Evolutionary conservation across 768 basidiomycete genomes (phyloP).

Genomic region (Psilocybe cyanescens): DNA sequence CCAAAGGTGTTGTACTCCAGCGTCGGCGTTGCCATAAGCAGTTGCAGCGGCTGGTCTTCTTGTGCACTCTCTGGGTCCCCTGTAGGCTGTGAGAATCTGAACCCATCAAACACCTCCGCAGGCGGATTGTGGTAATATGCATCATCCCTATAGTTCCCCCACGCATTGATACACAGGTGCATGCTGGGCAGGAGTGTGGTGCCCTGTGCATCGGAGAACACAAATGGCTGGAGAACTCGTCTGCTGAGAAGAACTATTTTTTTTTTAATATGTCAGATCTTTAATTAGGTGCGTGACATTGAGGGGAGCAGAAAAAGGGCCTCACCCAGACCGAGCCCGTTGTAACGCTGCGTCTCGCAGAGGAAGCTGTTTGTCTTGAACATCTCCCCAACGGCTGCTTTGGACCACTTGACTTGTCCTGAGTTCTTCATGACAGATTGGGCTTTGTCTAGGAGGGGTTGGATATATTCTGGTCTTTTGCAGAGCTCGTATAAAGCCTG

Average conservation of each 20-base stretch:
- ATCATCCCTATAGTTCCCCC: not conserved
- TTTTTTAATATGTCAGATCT: not conserved
- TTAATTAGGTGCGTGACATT: not conserved
- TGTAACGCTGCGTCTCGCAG: no score
- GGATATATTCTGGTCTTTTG: slow-evolving; percentile 31
- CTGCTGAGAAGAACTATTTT: slow-evolving; percentile 30
- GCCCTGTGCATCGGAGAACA: slow-evolving; percentile 37
- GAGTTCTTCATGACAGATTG: no score
- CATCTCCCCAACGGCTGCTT: no score
- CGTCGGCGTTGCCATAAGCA: slow-evolving; percentile 15
- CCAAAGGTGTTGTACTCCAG: slow-evolving; percentile 29
- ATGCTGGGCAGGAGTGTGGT: slow-evolving; percentile 30
- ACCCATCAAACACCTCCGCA: slow-evolving; percentile 44
- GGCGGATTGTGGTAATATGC: slow-evolving; percentile 37
- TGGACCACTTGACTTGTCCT: no score
- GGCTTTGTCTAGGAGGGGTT: not conserved
- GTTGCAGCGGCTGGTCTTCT: not conserved
- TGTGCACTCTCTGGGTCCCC: slow-evolving; percentile 24
- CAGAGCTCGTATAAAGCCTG: slow-evolving; percentile 43
- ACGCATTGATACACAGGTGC: slow-evolving; percentile 20
- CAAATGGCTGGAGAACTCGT: slow-evolving; percentile 31
- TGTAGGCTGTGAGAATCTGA: slow-evolving; percentile 40
- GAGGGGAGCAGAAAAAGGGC: not conserved
- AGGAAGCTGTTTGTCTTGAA: no score
- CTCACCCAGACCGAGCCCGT: slow-evolving; percentile 19